These are phyloP conservation scores for Rhamnella rubrinervis DNA, from an alignment of 331 rosid species.

Conservation along the genomic window DNA sequence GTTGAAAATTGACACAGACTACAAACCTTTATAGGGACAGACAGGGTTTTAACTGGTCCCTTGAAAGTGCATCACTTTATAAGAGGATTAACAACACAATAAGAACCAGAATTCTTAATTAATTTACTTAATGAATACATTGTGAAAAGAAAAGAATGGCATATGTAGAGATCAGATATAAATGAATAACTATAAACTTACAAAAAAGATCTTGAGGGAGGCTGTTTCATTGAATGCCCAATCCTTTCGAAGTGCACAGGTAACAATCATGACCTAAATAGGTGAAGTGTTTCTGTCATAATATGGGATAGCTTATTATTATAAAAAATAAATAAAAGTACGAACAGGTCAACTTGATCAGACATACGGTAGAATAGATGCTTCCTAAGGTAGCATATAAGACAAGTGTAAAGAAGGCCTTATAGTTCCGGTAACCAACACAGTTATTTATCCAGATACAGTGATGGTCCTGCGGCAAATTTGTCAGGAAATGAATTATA, in stretches of 20 bases:
- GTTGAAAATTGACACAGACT: not conserved
- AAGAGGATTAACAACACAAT: conserved; percentile 12
- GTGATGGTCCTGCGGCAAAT: conserved; percentile 84
- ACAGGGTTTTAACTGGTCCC: not conserved
- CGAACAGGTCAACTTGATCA: not conserved
- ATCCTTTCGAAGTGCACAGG: conserved; percentile 55
- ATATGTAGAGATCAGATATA: not conserved
- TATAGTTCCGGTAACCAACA: conserved; percentile 88
- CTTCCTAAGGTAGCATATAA: conserved; percentile 56
- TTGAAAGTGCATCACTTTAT: not conserved
- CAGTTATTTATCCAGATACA: conserved; percentile 90
- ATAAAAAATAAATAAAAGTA: conserved; percentile 13
- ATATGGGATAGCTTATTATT: conserved; percentile 6
- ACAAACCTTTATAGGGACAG: not conserved
- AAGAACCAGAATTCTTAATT: not conserved
- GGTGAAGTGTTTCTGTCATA: conserved; percentile 27
- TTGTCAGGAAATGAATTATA: conserved; percentile 10
- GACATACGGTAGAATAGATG: conserved; percentile 66
- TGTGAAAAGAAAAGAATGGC: conserved; percentile 6
- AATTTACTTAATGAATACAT: not conserved
- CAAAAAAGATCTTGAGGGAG: conserved; percentile 55
- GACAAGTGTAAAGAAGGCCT: conserved; percentile 63
- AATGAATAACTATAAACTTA: conserved; percentile 39
- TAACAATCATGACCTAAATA: conserved; percentile 53
- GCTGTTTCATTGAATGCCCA: conserved; percentile 39